Evolutionary conservation across 805 yeast species (phyloP).

Genomic region (Zygosaccharomyces bisporus): DNA sequence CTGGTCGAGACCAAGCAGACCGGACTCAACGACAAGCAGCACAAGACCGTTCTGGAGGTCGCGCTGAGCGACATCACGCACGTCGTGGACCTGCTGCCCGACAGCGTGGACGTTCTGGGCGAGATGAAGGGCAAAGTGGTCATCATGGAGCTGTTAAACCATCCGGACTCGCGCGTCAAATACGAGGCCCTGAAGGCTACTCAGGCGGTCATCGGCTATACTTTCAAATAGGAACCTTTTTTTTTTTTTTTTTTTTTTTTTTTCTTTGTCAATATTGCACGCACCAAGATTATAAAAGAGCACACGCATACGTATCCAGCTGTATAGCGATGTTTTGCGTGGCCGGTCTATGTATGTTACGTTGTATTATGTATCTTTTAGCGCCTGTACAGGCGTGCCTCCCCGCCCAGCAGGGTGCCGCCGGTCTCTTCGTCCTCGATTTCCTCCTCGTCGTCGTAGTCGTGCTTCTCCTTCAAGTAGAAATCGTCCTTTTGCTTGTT

Average conservation of each 20-base stretch:
- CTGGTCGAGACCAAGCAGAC: constrained; percentile 38
- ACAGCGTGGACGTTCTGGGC: constrained; percentile 50
- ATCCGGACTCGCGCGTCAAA: constrained; percentile 80
- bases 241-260: too few relatives aligned
- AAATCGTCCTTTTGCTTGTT: constrained; percentile 19
- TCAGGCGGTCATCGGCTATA: constrained; percentile 86
- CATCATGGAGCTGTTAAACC: constrained; percentile 80
- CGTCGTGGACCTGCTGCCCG: constrained; percentile 59
- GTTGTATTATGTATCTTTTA: too few relatives aligned
- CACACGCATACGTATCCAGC: too few relatives aligned
- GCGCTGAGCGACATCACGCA: constrained; percentile 65
- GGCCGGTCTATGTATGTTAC: too few relatives aligned
- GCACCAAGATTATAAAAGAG: too few relatives aligned
- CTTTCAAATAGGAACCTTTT: too few relatives aligned
- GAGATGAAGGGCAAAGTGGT: constrained; percentile 64
- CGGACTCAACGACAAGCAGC: constrained; percentile 36
- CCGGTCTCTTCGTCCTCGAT: constrained; percentile 13
- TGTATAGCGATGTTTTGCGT: too few relatives aligned
- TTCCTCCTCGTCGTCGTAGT: constrained; percentile 27
- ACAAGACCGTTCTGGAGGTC: constrained; percentile 48
- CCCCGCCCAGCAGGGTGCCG: constrained; percentile 10
- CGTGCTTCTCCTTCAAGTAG: constrained; percentile 28
- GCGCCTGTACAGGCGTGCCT: background rate
- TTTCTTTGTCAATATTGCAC: too few relatives aligned
- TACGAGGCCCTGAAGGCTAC: constrained; percentile 94